Conservation (phyloP, 2,329 filamentous ascomycete genomes). For the Trichophyton simii region DNA sequence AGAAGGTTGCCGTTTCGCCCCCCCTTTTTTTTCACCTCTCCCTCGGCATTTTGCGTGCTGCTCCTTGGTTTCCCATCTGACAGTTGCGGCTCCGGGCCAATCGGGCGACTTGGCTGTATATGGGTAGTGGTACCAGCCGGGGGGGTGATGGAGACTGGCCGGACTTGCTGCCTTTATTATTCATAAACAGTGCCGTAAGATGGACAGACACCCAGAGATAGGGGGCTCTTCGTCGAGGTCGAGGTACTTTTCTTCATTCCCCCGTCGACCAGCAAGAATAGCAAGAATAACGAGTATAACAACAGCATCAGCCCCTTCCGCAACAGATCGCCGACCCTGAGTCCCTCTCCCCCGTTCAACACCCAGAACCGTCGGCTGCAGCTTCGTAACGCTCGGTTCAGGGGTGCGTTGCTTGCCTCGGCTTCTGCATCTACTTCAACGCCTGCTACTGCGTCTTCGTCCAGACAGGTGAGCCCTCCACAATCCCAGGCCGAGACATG, state of each 20-base stretch:
- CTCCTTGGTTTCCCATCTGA: neutral
- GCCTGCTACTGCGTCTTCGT: neutral
- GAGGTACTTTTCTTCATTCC: neutral
- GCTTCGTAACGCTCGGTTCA: constrained; percentile 21
- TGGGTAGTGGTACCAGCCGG: neutral
- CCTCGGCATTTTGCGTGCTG: neutral
- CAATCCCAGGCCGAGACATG: constrained; percentile 13
- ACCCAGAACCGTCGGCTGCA: constrained; percentile 20
- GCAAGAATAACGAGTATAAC: too few species aligned
- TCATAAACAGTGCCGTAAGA: neutral
- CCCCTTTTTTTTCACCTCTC: neutral
- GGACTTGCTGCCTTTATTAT: neutral
- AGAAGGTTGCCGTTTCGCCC: neutral
- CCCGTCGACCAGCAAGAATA: neutral
- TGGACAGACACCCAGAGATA: neutral
- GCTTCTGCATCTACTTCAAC: constrained; percentile 4
- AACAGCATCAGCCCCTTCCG: neutral
- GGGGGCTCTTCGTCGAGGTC: neutral
- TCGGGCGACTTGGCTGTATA: neutral
- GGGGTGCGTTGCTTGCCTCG: constrained; percentile 15
- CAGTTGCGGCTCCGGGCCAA: neutral
- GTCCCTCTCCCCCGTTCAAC: constrained; percentile 8
- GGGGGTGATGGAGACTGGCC: neutral
- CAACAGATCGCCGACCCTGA: constrained; percentile 6
- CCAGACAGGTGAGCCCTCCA: constrained; percentile 13